phyloP scores from a whole-genome alignment of 148 eudicot species.

The Silene uniflora region DNA sequence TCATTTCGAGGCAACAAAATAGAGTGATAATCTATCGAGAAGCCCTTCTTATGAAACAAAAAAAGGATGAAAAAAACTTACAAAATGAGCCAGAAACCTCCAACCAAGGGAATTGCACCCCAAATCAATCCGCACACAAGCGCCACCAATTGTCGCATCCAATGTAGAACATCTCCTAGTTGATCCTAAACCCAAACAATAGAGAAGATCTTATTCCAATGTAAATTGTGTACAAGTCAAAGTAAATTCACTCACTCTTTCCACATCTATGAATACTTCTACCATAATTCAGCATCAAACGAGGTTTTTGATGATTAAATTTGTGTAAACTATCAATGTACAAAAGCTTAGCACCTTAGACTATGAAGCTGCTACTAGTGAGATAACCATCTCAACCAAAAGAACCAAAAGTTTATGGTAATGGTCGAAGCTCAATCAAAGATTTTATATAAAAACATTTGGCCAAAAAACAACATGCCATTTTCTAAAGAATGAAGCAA shows the following conservation, averaged over 20 bases:
- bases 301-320: neutral
- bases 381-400: no score
- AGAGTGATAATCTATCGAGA: neutral
- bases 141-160: conserved; percentile 84
- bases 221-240: neutral
- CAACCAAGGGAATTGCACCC: conserved; percentile 94
- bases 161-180: conserved; percentile 86
- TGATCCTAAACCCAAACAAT: conserved; percentile 59
- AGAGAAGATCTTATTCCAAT: neutral
- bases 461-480: no score
- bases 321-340: no score
- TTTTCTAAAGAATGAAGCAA: neutral
- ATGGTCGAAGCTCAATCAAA: no score
- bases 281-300: neutral
- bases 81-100: conserved; percentile 90
- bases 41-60: no score
- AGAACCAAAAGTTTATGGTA: no score
- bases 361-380: no score
- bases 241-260: neutral
- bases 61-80: conserved; percentile 40
- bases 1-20: neutral
- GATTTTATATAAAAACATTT: no score
- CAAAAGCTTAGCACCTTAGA: no score
- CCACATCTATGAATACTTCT: neutral
- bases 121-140: conserved; percentile 78